Conservation (phyloP, 306 rosid genomes). For the Pterocarpus macrocarpus region DNA sequence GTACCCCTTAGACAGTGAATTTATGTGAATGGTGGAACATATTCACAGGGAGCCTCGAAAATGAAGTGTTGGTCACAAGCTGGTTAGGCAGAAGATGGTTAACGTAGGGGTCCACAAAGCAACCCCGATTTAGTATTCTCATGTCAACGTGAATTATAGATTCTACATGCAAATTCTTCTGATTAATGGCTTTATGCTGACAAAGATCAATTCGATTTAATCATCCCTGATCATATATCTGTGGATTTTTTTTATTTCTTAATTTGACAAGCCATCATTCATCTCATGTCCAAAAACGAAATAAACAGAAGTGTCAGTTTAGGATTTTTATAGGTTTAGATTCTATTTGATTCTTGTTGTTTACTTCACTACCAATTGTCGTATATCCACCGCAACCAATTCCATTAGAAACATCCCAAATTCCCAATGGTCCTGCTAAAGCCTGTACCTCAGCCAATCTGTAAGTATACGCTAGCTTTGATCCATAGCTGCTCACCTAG, state of each 20-base stretch:
- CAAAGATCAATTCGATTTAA: neutral
- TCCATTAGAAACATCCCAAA: neutral
- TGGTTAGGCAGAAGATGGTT: constrained; percentile 2
- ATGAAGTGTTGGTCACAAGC: neutral
- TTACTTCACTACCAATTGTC: neutral
- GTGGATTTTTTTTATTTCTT: neutral
- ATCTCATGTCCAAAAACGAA: neutral
- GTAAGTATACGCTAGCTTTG: neutral
- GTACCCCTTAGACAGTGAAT: neutral
- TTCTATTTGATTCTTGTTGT: neutral
- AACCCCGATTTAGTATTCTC: constrained; percentile 25
- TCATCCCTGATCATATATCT: constrained; percentile 13
- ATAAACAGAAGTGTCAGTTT: neutral
- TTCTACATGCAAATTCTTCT: constrained; percentile 5
- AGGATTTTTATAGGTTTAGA: constrained; percentile 5
- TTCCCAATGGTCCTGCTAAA: neutral
- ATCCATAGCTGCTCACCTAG: no score
- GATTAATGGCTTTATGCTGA: constrained; percentile 9
- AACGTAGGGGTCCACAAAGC: neutral
- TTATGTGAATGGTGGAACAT: constrained; percentile 4
- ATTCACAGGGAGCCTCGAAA: neutral
- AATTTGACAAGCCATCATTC: no score
- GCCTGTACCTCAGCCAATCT: neutral
- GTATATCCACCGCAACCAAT: neutral
- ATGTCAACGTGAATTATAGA: constrained; percentile 5